These are phyloP conservation scores for Crassisporium funariophilum DNA, from an alignment of 768 basidiomycete species.

Conservation along the genomic window DNA sequence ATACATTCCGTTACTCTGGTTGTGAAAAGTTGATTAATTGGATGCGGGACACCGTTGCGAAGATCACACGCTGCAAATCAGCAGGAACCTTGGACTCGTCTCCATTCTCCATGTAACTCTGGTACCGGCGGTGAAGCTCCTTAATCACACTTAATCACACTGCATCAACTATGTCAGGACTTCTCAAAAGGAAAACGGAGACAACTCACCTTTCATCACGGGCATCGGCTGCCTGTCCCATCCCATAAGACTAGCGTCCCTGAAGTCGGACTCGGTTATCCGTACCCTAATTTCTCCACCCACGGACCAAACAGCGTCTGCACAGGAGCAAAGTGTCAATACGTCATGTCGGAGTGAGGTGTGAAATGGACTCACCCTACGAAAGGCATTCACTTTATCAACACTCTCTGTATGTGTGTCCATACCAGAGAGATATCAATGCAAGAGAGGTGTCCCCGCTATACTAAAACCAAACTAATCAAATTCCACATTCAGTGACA, in stretches of 20 bases:
- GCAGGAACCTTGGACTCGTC: slow-evolving; percentile 80
- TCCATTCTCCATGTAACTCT: slow-evolving; percentile 58
- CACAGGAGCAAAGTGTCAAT: neutral
- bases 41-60: slow-evolving; percentile 45
- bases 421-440: slow-evolving; percentile 81
- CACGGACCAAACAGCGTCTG: slow-evolving; percentile 74
- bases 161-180: slow-evolving; percentile 29
- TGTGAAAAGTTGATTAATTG: neutral
- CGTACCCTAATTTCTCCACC: slow-evolving; percentile 77
- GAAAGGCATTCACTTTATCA: slow-evolving; percentile 59
- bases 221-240: slow-evolving; percentile 48
- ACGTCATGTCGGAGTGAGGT: neutral
- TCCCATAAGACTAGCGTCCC: slow-evolving; percentile 71
- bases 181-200: neutral
- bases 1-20: neutral
- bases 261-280: slow-evolving; percentile 66
- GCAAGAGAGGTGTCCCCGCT: slow-evolving; percentile 61
- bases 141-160: slow-evolving; percentile 53
- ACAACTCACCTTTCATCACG: slow-evolving; percentile 28
- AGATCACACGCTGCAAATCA: slow-evolving; percentile 69
- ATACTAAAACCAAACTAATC: slow-evolving; percentile 66
- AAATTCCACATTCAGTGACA: neutral
- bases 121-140: slow-evolving; percentile 73
- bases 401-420: slow-evolving; percentile 53
- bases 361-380: slow-evolving; percentile 45